phyloP scores from a whole-genome alignment of 441 rosid genomes.

The Pelargonium citronellum region DNA sequence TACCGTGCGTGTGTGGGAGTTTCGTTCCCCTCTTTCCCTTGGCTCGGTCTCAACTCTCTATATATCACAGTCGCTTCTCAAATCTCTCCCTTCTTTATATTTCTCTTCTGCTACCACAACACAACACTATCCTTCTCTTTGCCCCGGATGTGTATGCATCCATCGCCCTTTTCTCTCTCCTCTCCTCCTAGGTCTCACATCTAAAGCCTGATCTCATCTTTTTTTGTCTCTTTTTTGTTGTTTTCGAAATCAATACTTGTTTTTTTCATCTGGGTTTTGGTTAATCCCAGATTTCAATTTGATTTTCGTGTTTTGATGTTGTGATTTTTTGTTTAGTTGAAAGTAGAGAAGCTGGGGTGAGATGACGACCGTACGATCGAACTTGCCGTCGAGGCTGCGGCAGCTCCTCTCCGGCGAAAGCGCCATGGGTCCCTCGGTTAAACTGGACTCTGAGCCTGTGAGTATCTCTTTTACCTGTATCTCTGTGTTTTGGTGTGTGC shows the following conservation, averaged over 20 bases:
- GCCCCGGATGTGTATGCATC: conserved; percentile 43
- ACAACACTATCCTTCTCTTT: conserved; percentile 9
- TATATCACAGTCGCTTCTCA: conserved; percentile 4
- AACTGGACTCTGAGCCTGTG: conserved; percentile 85
- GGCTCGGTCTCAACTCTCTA: neutral
- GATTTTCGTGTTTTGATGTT: neutral
- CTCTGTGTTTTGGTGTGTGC: neutral
- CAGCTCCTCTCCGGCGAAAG: conserved; percentile 89
- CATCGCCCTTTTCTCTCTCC: conserved; percentile 24
- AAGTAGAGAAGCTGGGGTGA: conserved; percentile 38
- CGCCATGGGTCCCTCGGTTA: conserved; percentile 64
- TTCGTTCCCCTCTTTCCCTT: conserved; percentile 25
- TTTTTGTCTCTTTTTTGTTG: neutral
- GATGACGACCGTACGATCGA: conserved; percentile 83
- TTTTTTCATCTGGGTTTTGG: conserved; percentile 9
- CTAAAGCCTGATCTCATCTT: neutral
- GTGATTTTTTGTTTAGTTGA: conserved; percentile 19
- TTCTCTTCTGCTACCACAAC: neutral
- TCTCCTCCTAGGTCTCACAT: conserved; percentile 25
- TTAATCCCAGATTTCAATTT: conserved; percentile 15
- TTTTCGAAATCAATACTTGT: neutral
- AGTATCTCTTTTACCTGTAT: conserved; percentile 26
- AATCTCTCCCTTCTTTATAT: conserved; percentile 4
- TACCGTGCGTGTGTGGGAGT: conserved; percentile 30
- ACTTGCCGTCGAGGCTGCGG: conserved; percentile 86